A percentile compares a stretch with the other conserved stretches of the same genome.
Conservation (phyloP, 371 early-diverging fungal species). For the Mucor plumbeus region DNA sequence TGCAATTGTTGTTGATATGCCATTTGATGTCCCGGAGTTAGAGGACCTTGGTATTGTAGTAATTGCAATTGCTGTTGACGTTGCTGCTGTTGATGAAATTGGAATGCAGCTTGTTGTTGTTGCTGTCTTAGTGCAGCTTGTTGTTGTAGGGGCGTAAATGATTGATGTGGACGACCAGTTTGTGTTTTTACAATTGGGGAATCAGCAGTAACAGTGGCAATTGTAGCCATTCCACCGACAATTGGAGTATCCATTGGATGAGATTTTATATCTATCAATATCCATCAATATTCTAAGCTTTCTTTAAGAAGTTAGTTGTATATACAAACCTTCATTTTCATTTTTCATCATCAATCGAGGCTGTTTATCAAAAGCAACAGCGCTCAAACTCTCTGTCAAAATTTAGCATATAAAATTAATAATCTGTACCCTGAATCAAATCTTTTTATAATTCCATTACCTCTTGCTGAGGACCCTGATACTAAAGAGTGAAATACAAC, state of each 20-base stretch:
- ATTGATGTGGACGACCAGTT: constrained; percentile 14
- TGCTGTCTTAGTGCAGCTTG: constrained; percentile 26
- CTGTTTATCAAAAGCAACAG: constrained; percentile 32
- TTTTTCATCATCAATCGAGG: constrained; percentile 18
- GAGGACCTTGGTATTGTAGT: too few species aligned
- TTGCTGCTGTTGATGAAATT: constrained; percentile 26
- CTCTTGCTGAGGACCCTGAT: constrained; percentile 26
- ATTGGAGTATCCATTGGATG: constrained; percentile 12
- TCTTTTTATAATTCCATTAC: constrained; percentile 9
- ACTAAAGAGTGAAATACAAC: constrained; percentile 33
- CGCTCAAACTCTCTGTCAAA: constrained; percentile 28
- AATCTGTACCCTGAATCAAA: not conserved
- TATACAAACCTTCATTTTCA: constrained; percentile 20
- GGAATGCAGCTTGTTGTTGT: constrained; percentile 23
- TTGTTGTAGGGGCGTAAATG: constrained; percentile 21
- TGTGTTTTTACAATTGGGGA: constrained; percentile 40
- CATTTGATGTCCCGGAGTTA: too few species aligned
- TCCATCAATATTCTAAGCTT: not conserved
- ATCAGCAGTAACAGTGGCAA: not conserved
- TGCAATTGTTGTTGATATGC: constrained; percentile 17
- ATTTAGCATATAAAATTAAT: not conserved
- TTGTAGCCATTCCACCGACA: not conserved
- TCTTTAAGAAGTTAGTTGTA: not conserved
- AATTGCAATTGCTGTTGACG: constrained; percentile 13
- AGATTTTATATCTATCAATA: constrained; percentile 1